Base-by-base conservation (phyloP, 345 rosid species). In the Acer negundo region DNA sequence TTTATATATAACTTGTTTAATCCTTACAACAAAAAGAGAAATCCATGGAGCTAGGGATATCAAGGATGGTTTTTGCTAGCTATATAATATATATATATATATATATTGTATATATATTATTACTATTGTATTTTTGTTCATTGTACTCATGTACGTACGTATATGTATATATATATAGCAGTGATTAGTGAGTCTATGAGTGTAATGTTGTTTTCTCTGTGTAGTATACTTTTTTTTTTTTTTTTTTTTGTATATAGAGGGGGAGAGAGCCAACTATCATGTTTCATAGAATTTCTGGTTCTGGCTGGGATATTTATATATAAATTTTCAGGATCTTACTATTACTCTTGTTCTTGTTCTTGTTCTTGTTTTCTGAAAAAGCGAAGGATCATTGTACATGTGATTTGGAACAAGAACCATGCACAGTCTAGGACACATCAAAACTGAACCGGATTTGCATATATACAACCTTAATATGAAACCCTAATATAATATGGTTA, bases 1-100 rank as follows among this genome's bases (percentile, higher is more conserved):
- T 22, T 22, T 69, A 20, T 35, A 35, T 35, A 4, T 35, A 35
- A 56, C 16, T 13, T 49, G 55, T 38, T 67, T 38, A 4, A 17
- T 65, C 69, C 7, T 23, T 28, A 70, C 24, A 31, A 53, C 51
- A 19, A 46, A 46, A 72, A 73, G 44, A 35, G 63, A 62, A 73
- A 23, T 17, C 68, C 5, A 17, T 42, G 38, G 76, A 35, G n/a
- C n/a, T n/a, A n/a, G 10, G 42, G 2, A 10, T 35, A 3, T 4
- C 31, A 28, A 22, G 58, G 23, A 42, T 61, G 23, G 23, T 10
- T 16, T 56, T 42, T 73, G 42, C 53, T 15, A n/a, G n/a, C n/a
- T n/a, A n/a, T n/a, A n/a, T n/a, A n/a, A n/a, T n/a, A n/a, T n/a
- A n/a, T n/a, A 12, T 22, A 17, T 10, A 26, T 69, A 15, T 47